Evolutionary conservation across 2,329 filamentous ascomycete genomes (phyloP).

Genomic region (Botrytis pseudocinerea): DNA sequence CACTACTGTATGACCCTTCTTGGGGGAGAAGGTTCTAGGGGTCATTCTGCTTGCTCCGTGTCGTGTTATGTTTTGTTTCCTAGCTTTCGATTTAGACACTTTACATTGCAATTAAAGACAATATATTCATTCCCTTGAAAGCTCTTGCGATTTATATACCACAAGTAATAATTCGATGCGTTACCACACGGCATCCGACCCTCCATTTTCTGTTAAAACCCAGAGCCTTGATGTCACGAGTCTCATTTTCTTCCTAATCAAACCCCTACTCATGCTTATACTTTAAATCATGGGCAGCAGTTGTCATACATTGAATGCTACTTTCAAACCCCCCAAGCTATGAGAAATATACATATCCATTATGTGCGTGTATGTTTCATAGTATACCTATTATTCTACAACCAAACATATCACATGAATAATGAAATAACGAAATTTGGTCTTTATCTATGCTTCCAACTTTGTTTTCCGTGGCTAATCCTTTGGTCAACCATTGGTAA

Average conservation of each 20-base stretch:
- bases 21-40: too few relatives aligned
- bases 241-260: neutral
- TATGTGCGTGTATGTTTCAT: neutral
- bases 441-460: neutral
- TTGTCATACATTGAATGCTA: neutral
- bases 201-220: neutral
- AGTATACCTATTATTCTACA: neutral
- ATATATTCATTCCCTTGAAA: neutral
- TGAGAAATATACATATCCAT: neutral
- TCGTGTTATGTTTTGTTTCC: neutral
- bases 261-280: neutral
- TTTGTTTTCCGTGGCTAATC: neutral
- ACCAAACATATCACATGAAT: neutral
- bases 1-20: neutral
- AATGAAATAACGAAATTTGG: neutral
- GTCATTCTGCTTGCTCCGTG: neutral
- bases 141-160: neutral
- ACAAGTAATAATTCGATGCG: neutral
- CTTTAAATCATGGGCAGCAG: neutral
- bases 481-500: neutral
- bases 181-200: neutral
- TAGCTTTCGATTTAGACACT: neutral
- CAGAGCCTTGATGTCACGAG: neutral
- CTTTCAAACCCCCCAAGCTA: accelerated
- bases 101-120: neutral